Evolutionary conservation across 2,329 filamentous ascomycete genomes (phyloP).

Genomic region (Pochonia chlamydosporia): DNA sequence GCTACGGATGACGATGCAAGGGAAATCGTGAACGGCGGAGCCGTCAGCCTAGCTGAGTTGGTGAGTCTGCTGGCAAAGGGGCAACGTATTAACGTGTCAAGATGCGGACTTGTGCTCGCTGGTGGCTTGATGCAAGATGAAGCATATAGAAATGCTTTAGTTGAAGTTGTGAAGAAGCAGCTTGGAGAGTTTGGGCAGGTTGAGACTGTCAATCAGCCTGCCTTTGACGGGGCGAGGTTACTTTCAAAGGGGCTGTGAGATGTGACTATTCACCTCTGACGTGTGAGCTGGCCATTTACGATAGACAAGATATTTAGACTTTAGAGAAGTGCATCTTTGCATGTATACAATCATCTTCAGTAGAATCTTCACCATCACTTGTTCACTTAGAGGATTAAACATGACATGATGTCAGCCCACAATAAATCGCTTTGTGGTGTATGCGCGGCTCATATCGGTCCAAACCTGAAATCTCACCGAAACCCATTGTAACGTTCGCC

Average conservation of each 20-base stretch:
- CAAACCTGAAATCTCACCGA: too few relatives aligned
- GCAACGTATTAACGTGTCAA: slow-evolving; percentile 11
- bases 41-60: slow-evolving; percentile 12
- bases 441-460: background rate
- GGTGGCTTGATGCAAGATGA: slow-evolving; percentile 17
- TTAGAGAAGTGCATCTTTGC: too few relatives aligned
- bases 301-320: too few relatives aligned
- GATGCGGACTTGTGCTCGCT: slow-evolving; percentile 13
- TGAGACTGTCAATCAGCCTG: slow-evolving; percentile 11
- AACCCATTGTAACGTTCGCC: background rate
- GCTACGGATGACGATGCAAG: slow-evolving; percentile 11
- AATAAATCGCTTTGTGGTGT: too few relatives aligned
- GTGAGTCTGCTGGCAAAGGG: slow-evolving; percentile 10
- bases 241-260: background rate
- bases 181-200: slow-evolving; percentile 12
- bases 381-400: too few relatives aligned
- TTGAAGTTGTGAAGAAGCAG: slow-evolving; percentile 6
- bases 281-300: too few relatives aligned
- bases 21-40: slow-evolving; percentile 13
- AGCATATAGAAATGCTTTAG: slow-evolving; percentile 8
- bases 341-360: too few relatives aligned
- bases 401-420: too few relatives aligned
- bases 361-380: too few relatives aligned
- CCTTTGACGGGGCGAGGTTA: slow-evolving; percentile 10
- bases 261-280: too few relatives aligned